Evolutionary conservation across 768 basidiomycete genomes (phyloP), one percentile per base, ranked within the genome.

Genomic region (Suillus brevipes): DNA sequence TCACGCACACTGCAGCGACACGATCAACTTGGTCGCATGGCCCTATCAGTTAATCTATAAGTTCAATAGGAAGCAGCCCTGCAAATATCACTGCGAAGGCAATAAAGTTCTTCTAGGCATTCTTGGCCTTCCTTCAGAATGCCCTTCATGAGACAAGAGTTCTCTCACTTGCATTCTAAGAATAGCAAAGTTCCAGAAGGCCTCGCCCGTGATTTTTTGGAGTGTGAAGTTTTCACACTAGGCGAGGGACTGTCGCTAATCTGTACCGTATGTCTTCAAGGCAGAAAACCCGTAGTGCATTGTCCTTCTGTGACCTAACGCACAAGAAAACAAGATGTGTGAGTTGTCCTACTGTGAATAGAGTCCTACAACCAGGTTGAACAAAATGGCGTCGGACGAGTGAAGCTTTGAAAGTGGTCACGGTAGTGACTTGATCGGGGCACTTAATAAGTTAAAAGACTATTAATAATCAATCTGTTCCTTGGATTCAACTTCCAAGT

Each of bases 1-100:
- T 74, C 25, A 77, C 73, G 64, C 80, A 73, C 43, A 45, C 53
- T 63, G 36, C 31, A 23, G 10, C n/a, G 42, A 36, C 18, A 23
- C 20, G 18, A 37, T 43, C 20, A 49, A n/a, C 10, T 38, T 25
- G 13, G 20, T 36, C n/a, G n/a, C n/a, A n/a, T n/a, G n/a, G n/a
- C n/a, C n/a, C n/a, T 40, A 16, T 40, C 38, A 12, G 3, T 56
- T 56, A 13, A 28, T 28, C 28, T 7, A 55, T 36, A 75, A 82
- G 50, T 28, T 28, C 69, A 90, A 89, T 77, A 47, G 85, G 85
- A 57, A 90, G 74, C 25, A 90, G 74, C 4, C 86, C 88, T 62
- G 84, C 83, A 67, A 79, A 83, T 6, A 87, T 83, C 0, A 88
- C 83, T 52, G 89, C 77, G 1, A 78, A 77, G 6, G 87, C 71